Evolutionary conservation across 805 yeast species (phyloP), one percentile per base, ranked within the genome.

Genomic region (Starmerella geochares): DNA sequence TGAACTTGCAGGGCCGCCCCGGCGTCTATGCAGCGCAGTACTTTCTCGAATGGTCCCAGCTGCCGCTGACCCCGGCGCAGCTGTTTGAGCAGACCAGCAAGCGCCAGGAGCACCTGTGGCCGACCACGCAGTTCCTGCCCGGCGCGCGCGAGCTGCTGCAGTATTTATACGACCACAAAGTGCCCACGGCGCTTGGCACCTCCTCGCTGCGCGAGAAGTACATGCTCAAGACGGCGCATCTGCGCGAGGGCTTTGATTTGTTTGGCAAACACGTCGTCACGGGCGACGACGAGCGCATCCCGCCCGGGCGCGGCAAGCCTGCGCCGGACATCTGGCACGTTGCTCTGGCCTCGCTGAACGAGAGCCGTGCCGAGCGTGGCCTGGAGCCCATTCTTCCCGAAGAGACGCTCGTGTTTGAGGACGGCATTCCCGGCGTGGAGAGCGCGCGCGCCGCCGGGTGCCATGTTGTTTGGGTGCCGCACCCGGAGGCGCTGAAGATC

Each of bases 381-480:
- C 63, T 68, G 23, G 70, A 64, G 1, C 68, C 67, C 31, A 82
- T 90, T 52, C 60, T 64, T 48, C 83, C 90, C 3, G 79, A 78
- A 28, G 95, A 92, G 60, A 84, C 94, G 60, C 65, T 92, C 28
- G 83, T 92, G 1, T 92, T 92, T 65, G 98, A 92, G 70, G 99
- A 92, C 67, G 97, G 96, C 2, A 71, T 87, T 39, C 88, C 95
- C 0, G 99, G 99, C 2, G 90, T 90, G 20, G 62, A 70, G 16
- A 81, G 95, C 3, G 98, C 95, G 13, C 75, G 74, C 49, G 80
- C 83, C 16, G 86, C 95, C 31, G 88, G 87, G 10, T 83, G 86
- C 13, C 74, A 73, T 48, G 95, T 90, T n/a, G 75, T 90, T 43
- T 92, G 97, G 98, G 83, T 88, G 13, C 97, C 98, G 9, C 90